Conservation (phyloP, 129 eudicot species). For the Cynara cardunculus region DNA sequence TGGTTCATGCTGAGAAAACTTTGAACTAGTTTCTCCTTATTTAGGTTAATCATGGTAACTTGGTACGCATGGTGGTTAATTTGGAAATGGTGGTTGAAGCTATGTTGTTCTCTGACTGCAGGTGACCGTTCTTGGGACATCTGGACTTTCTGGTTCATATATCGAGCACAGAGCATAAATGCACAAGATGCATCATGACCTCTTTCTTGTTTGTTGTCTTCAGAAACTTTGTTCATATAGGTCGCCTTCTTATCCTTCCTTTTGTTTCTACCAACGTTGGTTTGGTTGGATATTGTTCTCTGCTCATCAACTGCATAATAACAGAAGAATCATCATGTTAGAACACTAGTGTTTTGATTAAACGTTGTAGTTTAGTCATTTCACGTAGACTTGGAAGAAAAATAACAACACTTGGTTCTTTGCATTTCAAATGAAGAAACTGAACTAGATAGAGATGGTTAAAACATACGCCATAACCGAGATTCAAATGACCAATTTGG, state of each 20-base stretch:
- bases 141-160: slow-evolving; percentile 92
- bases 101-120: slow-evolving; percentile 33
- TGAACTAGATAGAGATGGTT: not conserved
- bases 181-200: slow-evolving; percentile 1
- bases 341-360: slow-evolving; percentile 14
- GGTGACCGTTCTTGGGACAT: slow-evolving; percentile 95
- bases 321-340: slow-evolving; percentile 5
- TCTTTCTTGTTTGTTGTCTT: slow-evolving; percentile 21
- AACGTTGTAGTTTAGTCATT: slow-evolving; percentile 5
- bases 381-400: slow-evolving; percentile 4
- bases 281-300: slow-evolving; percentile 26
- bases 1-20: not conserved
- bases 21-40: not conserved
- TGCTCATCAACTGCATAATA: slow-evolving; percentile 25
- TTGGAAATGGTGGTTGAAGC: not conserved
- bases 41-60: not conserved
- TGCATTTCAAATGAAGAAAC: not conserved
- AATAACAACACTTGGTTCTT: slow-evolving; percentile 5
- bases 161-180: slow-evolving; percentile 76
- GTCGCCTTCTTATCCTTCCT: slow-evolving; percentile 1
- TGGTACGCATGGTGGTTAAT: not conserved
- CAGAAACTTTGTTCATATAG: slow-evolving; percentile 22
- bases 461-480: slow-evolving; percentile 61
- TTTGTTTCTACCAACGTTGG: slow-evolving; percentile 8
- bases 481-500: slow-evolving; percentile 79